Percentiles rank a stretch among this genome's conserved stretches.
Evolutionary conservation across 1,284 basidiomycete species (phyloP).

Genomic region (Cutaneotrichosporon spelunceum): DNA sequence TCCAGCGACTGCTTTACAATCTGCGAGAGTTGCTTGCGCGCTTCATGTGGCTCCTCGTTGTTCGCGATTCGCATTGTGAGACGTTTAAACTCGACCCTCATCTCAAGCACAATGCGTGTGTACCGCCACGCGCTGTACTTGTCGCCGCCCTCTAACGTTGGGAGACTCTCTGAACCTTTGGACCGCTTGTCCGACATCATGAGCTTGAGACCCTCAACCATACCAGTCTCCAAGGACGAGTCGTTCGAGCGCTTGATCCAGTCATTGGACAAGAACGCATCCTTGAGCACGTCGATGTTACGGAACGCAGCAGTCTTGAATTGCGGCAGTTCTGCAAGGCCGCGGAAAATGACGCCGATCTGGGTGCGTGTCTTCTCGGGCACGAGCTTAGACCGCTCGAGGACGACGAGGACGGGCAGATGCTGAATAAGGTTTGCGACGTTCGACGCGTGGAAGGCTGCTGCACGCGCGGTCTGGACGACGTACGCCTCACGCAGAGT

Average conservation of each 20-base stretch:
- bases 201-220: conserved; percentile 47
- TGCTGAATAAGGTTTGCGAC: conserved; percentile 41
- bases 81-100: conserved; percentile 49
- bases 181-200: conserved; percentile 47
- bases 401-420: conserved; percentile 42
- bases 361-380: conserved; percentile 28
- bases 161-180: conserved; percentile 20
- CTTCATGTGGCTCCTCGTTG: conserved; percentile 36
- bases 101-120: conserved; percentile 47
- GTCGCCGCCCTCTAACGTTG: conserved; percentile 30
- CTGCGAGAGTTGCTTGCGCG: conserved; percentile 35
- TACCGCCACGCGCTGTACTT: conserved; percentile 47
- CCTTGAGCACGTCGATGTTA: conserved; percentile 46
- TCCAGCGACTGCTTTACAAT: conserved; percentile 40
- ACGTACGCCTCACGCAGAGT: conserved; percentile 39
- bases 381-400: conserved; percentile 30
- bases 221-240: conserved; percentile 39
- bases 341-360: conserved; percentile 30
- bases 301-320: conserved; percentile 50
- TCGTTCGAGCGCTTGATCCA: conserved; percentile 41
- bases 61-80: conserved; percentile 40
- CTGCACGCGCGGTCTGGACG: conserved; percentile 37
- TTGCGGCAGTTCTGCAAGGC: conserved; percentile 38
- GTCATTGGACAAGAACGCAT: conserved; percentile 45
- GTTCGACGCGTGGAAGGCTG: conserved; percentile 32